Conservation (phyloP, 805 yeast species). For the Starmerella stellata region DNA sequence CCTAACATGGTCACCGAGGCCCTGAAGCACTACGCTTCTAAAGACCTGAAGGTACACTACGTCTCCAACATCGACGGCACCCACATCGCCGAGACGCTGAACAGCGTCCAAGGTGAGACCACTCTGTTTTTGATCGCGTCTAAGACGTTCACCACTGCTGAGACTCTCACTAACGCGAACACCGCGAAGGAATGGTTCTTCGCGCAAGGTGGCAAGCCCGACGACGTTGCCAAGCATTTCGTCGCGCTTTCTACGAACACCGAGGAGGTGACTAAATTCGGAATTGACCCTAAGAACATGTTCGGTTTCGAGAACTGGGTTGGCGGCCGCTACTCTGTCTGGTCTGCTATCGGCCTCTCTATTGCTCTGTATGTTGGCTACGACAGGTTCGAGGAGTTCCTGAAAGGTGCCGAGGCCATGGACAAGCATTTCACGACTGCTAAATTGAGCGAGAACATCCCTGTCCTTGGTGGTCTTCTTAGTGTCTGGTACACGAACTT, state of each 20-base stretch:
- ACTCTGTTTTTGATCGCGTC: conserved; percentile 77
- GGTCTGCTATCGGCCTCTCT: conserved; percentile 97
- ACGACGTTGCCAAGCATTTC: conserved; percentile 87
- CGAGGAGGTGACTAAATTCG: conserved; percentile 77
- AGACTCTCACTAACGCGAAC: conserved; percentile 89
- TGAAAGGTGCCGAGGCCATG: conserved; percentile 94
- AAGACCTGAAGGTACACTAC: conserved; percentile 59
- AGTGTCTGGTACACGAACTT: conserved; percentile 98
- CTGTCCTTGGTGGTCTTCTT: conserved; percentile 79
- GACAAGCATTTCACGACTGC: conserved; percentile 76
- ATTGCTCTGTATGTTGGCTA: conserved; percentile 89
- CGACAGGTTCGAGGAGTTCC: conserved; percentile 79
- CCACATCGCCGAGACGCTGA: conserved; percentile 80
- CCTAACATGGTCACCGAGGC: conserved; percentile 99
- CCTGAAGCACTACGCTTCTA: conserved; percentile 73
- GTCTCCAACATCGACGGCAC: conserved; percentile 99
- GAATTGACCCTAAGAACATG: conserved; percentile 96
- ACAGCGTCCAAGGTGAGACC: conserved; percentile 65
- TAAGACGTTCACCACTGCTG: conserved; percentile 98
- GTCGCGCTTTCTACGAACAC: conserved; percentile 93
- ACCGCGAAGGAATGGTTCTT: conserved; percentile 93
- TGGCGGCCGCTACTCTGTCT: conserved; percentile 99
- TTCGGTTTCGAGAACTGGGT: conserved; percentile 98
- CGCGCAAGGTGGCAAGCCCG: conserved; percentile 41
- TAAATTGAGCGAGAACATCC: conserved; percentile 80